Percentiles rank a stretch among this genome's conserved stretches.
These are phyloP conservation scores for Kuraishia capsulata DNA, from an alignment of 805 yeast species.

Conservation along the genomic window DNA sequence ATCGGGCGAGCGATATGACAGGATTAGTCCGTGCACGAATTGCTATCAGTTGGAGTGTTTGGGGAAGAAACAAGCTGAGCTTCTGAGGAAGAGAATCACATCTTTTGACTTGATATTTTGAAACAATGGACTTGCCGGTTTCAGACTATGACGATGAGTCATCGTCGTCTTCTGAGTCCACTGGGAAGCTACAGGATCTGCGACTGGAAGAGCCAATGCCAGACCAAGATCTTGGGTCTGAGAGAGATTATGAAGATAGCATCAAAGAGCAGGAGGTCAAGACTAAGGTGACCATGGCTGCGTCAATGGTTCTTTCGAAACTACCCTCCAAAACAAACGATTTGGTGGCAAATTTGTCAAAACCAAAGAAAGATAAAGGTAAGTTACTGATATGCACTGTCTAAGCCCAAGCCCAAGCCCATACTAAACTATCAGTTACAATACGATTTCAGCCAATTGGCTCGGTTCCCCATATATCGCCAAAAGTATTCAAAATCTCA, in stretches of 20 bases:
- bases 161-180: slow-evolving; percentile 1
- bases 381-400: too few relatives aligned
- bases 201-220: background rate
- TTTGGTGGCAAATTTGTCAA: slow-evolving; percentile 6
- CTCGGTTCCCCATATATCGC: slow-evolving; percentile 39
- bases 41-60: too few relatives aligned
- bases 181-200: background rate
- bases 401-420: too few relatives aligned
- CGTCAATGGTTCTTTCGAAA: slow-evolving; percentile 15
- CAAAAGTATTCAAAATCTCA: slow-evolving; percentile 41
- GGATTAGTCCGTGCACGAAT: too few relatives aligned
- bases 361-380: slow-evolving; percentile 5
- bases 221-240: background rate
- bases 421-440: slow-evolving; percentile 20
- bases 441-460: slow-evolving; percentile 56
- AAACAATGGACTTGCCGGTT: slow-evolving; percentile 11
- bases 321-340: slow-evolving; percentile 15
- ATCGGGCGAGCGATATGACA: too few relatives aligned
- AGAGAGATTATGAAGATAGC: background rate
- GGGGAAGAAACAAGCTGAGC: too few relatives aligned
- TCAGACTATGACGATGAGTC: slow-evolving; percentile 9
- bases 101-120: too few relatives aligned
- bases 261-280: slow-evolving; percentile 8
- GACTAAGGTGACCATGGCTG: slow-evolving; percentile 19
- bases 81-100: too few relatives aligned